Percentiles rank a stretch among this genome's conserved stretches.
Conservation (phyloP, 495 filamentous ascomycete species). For the Neurospora tetraspora region DNA sequence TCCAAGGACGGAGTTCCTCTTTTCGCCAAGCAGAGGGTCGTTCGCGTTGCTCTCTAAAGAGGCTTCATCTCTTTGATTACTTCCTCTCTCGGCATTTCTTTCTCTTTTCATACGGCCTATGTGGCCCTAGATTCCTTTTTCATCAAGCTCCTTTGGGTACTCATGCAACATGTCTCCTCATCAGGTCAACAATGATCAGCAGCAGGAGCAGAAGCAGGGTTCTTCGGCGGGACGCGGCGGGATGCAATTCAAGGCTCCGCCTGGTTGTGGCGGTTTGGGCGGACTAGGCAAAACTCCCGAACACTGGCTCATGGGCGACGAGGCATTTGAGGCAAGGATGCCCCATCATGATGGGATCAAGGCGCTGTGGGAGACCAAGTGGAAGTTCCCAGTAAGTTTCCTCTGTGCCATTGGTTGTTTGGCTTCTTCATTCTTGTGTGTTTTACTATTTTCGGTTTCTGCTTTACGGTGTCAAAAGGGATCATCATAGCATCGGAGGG, state of each 20-base stretch:
- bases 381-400: conserved; percentile 53
- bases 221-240: not conserved
- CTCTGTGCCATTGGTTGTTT: not conserved
- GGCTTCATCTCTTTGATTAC: not conserved
- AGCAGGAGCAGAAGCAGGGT: not conserved
- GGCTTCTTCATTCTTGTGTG: not conserved
- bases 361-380: conserved; percentile 73
- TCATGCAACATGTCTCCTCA: conserved; percentile 19
- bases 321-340: conserved; percentile 35
- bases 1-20: conserved; percentile 19
- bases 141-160: not conserved
- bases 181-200: not conserved
- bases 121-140: not conserved
- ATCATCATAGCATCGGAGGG: not conserved
- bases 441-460: not conserved
- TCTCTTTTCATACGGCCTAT: not conserved
- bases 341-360: conserved; percentile 62
- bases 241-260: not conserved
- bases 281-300: not conserved
- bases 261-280: not conserved
- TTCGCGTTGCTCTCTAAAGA: conserved; percentile 8
- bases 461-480: not conserved
- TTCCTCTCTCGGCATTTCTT: not conserved
- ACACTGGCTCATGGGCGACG: conserved; percentile 28
- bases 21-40: conserved; percentile 22